Base-by-base conservation (phyloP, 108 stramenopile genomes). In the Thalassiosira profunda region DNA sequence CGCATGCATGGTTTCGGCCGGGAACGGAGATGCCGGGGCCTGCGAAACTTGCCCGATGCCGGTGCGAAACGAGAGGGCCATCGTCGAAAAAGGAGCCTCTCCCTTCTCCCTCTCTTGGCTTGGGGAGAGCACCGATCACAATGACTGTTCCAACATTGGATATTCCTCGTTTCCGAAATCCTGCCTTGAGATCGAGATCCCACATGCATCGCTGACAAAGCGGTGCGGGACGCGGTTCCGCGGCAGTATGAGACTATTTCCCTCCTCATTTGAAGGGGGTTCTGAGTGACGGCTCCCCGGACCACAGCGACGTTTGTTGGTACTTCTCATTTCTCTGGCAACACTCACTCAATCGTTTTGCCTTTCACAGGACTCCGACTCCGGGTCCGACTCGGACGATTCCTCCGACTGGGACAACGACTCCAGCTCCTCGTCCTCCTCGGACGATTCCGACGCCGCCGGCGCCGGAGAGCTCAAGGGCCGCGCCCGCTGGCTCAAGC, bases 161-260 rank as follows among this genome's bases (percentile, higher is more conserved):
- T 94, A n/a, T 98, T 98, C 97, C 97, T 98, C 97, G 97, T 98
- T 98, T 98, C 97, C 88, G 97, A 98, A 81, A 53, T 49, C 40
- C 59, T 71, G 36, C 63, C 57, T 57, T 52, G 53, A 41, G 36
- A 58, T 46, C 20, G 24, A n/a, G 37, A 71, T 66, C 83, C 70
- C 35, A 58, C 17, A 42, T 33, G 36, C 72, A 76, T 84, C 87
- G 79, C 93, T 94, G 93, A 76, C 93, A 94, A 94, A 94, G 93
- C 71, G 86, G 72, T 71, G 64, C 70, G 60, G 86, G 72, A 51
- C 38, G 47, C 41, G 57, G 46, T 31, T 30, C n/a, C 54, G 45
- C 48, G 60, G 56, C 44, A 69, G 41, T 42, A 86, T 97, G 96
- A 97, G 96, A 97, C 90, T 57, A 97, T 80, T 41, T 64, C 83